These are phyloP conservation scores for Trifolium dubium DNA, from an alignment of 306 rosid species.

Conservation along the genomic window DNA sequence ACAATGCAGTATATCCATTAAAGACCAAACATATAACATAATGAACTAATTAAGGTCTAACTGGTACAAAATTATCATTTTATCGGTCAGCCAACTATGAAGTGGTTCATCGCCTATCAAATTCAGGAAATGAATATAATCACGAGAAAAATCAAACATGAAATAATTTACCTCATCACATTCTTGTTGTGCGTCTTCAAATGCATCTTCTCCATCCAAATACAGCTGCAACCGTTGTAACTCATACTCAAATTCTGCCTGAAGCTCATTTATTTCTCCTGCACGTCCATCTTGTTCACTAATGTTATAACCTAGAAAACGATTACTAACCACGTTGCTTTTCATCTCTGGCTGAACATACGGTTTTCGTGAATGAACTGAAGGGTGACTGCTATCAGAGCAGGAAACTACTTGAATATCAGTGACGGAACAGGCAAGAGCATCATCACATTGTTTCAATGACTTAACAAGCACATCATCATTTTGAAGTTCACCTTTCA, in stretches of 20 bases:
- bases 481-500: constrained; percentile 57
- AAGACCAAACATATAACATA: neutral
- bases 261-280: constrained; percentile 68
- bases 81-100: neutral
- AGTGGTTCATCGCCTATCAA: neutral
- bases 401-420: constrained; percentile 57
- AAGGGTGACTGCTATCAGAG: constrained; percentile 50
- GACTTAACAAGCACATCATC: constrained; percentile 42
- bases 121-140: constrained; percentile 1
- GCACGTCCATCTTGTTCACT: constrained; percentile 47
- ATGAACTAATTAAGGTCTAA: constrained; percentile 12
- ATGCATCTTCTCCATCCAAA: constrained; percentile 63
- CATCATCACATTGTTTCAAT: constrained; percentile 45
- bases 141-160: constrained; percentile 22
- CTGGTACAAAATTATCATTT: neutral
- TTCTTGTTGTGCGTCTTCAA: constrained; percentile 45
- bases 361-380: constrained; percentile 48
- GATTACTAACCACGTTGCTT: constrained; percentile 36
- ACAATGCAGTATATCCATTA: neutral
- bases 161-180: constrained; percentile 52
- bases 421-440: constrained; percentile 50
- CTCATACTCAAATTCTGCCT: constrained; percentile 80
- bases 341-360: constrained; percentile 42
- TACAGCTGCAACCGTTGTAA: constrained; percentile 70
- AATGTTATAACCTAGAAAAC: constrained; percentile 35